phyloP scores from a whole-genome alignment of 192 early-diverging fungal species.

The Phycomyces blakesleeanus region DNA sequence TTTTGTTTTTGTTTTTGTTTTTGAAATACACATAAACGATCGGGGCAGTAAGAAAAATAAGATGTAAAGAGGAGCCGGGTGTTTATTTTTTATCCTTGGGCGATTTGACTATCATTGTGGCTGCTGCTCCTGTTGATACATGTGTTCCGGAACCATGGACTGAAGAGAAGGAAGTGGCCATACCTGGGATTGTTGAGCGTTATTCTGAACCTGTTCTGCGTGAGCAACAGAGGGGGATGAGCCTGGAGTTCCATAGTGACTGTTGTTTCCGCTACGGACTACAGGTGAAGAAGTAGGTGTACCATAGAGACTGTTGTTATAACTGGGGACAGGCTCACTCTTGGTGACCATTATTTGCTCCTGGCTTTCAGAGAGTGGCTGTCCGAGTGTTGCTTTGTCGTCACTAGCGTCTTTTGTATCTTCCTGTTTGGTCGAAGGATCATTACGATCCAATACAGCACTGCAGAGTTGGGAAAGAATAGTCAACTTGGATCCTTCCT shows the following conservation, averaged over 20 bases:
- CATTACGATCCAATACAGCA: constrained; percentile 24
- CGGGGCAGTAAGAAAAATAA: background rate
- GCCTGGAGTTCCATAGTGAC: constrained; percentile 29
- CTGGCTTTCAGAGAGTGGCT: too few relatives aligned
- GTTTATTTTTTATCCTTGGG: background rate
- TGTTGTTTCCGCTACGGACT: background rate
- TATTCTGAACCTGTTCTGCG: background rate
- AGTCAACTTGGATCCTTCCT: constrained; percentile 31
- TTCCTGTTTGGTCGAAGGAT: constrained; percentile 13
- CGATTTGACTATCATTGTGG: constrained; percentile 3
- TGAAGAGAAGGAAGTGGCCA: constrained; percentile 27
- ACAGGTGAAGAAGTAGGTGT: constrained; percentile 6
- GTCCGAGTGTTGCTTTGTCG: background rate
- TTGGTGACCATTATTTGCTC: background rate
- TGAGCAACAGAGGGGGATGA: constrained; percentile 28
- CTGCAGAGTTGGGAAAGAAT: constrained; percentile 34
- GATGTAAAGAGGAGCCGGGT: background rate
- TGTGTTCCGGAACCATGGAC: constrained; percentile 15
- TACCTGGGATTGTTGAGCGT: constrained; percentile 7
- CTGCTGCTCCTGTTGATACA: constrained; percentile 15
- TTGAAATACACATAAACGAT: too few relatives aligned
- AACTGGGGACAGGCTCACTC: background rate
- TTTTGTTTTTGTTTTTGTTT: too few relatives aligned
- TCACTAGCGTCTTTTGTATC: constrained; percentile 5
- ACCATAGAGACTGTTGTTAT: background rate